Percentiles rank a stretch among this genome's conserved stretches.
These are phyloP conservation scores for Calocybe gangraenosa DNA, from an alignment of 768 basidiomycete species.

Conservation along the genomic window DNA sequence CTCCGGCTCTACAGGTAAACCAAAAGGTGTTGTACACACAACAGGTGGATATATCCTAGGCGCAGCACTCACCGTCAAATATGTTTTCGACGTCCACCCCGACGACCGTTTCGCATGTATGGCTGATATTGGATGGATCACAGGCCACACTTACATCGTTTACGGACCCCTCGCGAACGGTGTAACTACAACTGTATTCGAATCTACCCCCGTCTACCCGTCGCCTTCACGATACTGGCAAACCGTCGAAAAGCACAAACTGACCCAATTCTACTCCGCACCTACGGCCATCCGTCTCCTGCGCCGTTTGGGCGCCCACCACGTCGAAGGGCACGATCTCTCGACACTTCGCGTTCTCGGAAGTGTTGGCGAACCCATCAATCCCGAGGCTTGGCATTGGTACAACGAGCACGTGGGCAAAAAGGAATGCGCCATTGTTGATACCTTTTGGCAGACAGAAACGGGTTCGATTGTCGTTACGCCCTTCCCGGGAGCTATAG, in stretches of 20 bases:
- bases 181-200: conserved; percentile 85
- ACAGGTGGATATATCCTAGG: conserved; percentile 90
- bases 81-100: conserved; percentile 96
- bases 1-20: conserved; percentile 91
- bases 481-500: conserved; percentile 92
- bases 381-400: conserved; percentile 99
- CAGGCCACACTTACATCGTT: conserved; percentile 90
- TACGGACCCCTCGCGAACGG: conserved; percentile 92
- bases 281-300: conserved; percentile 94
- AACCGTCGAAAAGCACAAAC: conserved; percentile 84
- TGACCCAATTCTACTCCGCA: conserved; percentile 95
- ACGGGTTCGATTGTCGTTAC: conserved; percentile 95
- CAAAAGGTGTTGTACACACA: conserved; percentile 94
- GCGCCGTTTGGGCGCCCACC: conserved; percentile 73
- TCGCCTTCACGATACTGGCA: conserved; percentile 97
- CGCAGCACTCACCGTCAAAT: conserved; percentile 90
- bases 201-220: conserved; percentile 96
- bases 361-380: conserved; percentile 96
- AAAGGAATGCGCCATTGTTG: conserved; percentile 86
- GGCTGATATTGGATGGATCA: conserved; percentile 99
- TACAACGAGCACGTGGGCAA: conserved; percentile 94
- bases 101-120: conserved; percentile 96
- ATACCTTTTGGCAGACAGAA: conserved; percentile 98
- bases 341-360: conserved; percentile 83
- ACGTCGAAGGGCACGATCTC: conserved; percentile 81